Conservation (phyloP, 495 filamentous ascomycete genomes). For the Annulohypoxylon nitens region DNA sequence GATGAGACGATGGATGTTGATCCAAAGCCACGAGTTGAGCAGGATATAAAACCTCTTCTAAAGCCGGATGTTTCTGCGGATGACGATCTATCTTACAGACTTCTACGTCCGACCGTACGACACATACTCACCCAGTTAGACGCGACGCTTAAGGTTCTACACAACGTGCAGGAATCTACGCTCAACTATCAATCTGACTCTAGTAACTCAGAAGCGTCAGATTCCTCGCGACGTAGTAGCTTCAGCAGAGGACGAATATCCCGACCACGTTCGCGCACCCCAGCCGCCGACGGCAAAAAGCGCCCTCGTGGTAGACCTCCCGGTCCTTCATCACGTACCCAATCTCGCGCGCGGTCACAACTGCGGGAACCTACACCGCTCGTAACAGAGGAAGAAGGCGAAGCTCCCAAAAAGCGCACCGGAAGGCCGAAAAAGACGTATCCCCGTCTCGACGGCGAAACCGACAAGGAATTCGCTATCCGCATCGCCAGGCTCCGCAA, state of each 20-base stretch:
- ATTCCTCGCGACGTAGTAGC: slow-evolving; percentile 35
- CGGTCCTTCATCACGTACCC: slow-evolving; percentile 17
- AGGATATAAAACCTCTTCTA: slow-evolving; percentile 21
- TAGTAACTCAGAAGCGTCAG: slow-evolving; percentile 47
- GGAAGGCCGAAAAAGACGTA: slow-evolving; percentile 57
- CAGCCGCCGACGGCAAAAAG: slow-evolving; percentile 31
- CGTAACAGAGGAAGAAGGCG: neutral
- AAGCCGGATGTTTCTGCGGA: slow-evolving; percentile 53
- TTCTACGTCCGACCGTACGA: slow-evolving; percentile 73
- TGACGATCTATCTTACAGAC: slow-evolving; percentile 70
- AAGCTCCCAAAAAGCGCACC: slow-evolving; percentile 20
- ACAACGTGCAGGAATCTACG: slow-evolving; percentile 68
- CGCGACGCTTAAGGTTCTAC: slow-evolving; percentile 72
- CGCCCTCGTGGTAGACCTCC: slow-evolving; percentile 7
- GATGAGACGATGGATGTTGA: slow-evolving; percentile 42
- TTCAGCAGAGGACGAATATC: slow-evolving; percentile 14
- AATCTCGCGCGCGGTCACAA: slow-evolving; percentile 12
- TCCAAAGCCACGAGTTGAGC: slow-evolving; percentile 23
- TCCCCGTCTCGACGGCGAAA: slow-evolving; percentile 58
- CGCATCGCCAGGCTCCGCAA: slow-evolving; percentile 56
- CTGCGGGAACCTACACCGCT: neutral
- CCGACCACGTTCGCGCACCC: slow-evolving; percentile 32
- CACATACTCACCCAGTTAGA: slow-evolving; percentile 76
- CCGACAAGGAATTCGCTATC: slow-evolving; percentile 56
- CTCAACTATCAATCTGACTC: slow-evolving; percentile 52